Base-by-base conservation (phyloP, 805 yeast species). In the Kodamaea kaohsiungensis region DNA sequence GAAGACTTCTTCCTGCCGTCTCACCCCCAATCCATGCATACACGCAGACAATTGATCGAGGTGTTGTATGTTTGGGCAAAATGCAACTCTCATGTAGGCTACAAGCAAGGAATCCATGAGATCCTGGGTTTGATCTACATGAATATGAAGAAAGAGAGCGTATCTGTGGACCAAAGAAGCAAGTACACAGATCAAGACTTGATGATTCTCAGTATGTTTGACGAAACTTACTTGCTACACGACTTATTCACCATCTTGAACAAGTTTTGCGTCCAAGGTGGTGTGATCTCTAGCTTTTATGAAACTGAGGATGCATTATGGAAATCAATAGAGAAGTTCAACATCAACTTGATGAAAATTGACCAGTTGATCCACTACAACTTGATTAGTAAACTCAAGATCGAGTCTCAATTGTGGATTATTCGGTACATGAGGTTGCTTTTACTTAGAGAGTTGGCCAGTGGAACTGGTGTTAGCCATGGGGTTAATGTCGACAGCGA, bases 341-440 rank as follows among this genome's bases (percentile, higher is more conserved):
- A 81, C 55, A 63, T 72, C 19, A 70, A 73, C 53, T 63, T 82
- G 42, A 81, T 81, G 72, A 75, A 80, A 55, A 73, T 78, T 3
- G 86, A 82, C 61, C 79, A 75, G 49, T 66, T 76, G 15, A 68
- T 80, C 15, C 81, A 79, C 57, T 78, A 79, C 57, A 71, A 71
- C 54, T 61, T 81, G 40, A 64, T 73, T 13, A 75, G 73, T 48
- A 77, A 75, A 57, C 67, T 80, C 39, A 70, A 72, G 54, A 64
- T 81, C 5, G 85, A 81, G 55, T 73, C 82, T 2, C 80, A 81
- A 51, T 70, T 82, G 43, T 82, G 86, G 86, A 69, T 81, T 22
- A 77, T 82, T n/a, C 61, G 86, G 45, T 82, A 77, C 64, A 72
- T 78, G 27, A 64, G 85, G 22, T 65, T 82, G 37, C 56, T 81